Evolutionary conservation across 139 green algal species (phyloP).

Genomic region (Chlamydomonas incerta): DNA sequence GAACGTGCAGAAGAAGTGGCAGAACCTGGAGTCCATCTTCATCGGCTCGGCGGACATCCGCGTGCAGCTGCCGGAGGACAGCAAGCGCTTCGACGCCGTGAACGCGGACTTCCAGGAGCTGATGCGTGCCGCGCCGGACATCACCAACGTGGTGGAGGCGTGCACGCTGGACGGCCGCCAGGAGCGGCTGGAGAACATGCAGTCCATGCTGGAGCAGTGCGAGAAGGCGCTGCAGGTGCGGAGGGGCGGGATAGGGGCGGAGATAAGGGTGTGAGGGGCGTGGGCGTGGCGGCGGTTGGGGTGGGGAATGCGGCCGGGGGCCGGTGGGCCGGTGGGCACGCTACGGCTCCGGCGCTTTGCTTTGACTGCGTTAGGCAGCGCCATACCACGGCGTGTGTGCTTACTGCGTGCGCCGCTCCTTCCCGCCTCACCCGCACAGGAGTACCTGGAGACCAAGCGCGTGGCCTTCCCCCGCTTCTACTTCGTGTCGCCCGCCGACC

Average conservation of each 20-base stretch:
- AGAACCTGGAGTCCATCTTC: conserved; percentile 92
- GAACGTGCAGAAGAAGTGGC: conserved; percentile 94
- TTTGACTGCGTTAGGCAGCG: too few species aligned
- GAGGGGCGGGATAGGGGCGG: not conserved
- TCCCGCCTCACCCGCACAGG: conserved; percentile 51
- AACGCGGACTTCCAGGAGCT: conserved; percentile 92
- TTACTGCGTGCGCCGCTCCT: not conserved
- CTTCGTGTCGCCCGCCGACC: conserved; percentile 90
- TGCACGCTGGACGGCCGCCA: conserved; percentile 90
- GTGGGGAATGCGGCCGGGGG: too few species aligned
- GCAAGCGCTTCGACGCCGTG: conserved; percentile 84
- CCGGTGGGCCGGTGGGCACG: too few species aligned
- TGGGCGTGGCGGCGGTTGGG: too few species aligned
- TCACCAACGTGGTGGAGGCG: conserved; percentile 88
- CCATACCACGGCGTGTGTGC: too few species aligned
- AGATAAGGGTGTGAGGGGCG: not conserved
- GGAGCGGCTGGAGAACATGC: conserved; percentile 90
- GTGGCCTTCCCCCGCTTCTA: conserved; percentile 95
- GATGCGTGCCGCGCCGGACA: conserved; percentile 80
- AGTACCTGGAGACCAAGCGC: conserved; percentile 95
- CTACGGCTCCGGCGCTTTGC: too few species aligned
- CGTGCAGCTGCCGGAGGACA: conserved; percentile 92
- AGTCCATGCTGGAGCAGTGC: conserved; percentile 90
- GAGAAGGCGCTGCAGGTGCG: conserved; percentile 91
- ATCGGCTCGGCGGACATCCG: conserved; percentile 89